Percentiles rank a stretch among this genome's conserved stretches.
Conservation (phyloP, 2,329 filamentous ascomycete species). For the Cordyceps tenuipes region DNA sequence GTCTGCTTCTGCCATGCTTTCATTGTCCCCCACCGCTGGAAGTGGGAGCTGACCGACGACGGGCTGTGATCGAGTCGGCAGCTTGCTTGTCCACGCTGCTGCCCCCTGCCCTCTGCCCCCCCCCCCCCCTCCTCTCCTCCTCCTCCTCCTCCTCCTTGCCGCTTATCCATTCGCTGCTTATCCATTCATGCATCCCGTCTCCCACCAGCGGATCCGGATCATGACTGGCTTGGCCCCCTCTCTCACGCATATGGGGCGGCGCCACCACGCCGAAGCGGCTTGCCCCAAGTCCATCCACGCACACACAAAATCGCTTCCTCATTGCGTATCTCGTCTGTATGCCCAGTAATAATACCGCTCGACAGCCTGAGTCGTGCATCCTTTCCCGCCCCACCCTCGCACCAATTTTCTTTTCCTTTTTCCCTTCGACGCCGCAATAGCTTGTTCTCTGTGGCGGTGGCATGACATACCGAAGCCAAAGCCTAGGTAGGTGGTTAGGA, state of each 20-base stretch:
- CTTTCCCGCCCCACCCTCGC: neutral
- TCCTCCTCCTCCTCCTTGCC: too few species aligned
- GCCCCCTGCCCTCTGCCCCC: too few species aligned
- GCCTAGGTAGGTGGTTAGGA: neutral
- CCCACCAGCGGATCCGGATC: neutral
- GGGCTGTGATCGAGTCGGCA: too few species aligned
- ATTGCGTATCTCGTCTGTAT: neutral
- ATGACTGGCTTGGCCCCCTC: neutral
- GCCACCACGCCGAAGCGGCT: conserved; percentile 7
- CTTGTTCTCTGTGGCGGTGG: neutral
- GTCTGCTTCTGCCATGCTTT: neutral
- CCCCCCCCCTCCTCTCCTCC: too few species aligned
- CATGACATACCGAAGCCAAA: neutral
- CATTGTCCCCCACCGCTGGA: neutral
- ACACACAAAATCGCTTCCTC: neutral
- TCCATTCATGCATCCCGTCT: neutral
- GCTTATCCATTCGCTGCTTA: neutral
- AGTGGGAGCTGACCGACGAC: neutral
- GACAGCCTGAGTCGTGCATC: conserved; percentile 6
- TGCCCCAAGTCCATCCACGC: neutral
- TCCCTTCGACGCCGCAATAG: neutral
- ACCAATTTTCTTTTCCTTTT: neutral
- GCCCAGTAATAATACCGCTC: neutral
- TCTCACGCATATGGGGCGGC: conserved; percentile 7
- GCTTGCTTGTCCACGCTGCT: too few species aligned